These are phyloP conservation scores for Lentinula boryana DNA, from an alignment of 768 basidiomycete genomes.

Conservation along the genomic window DNA sequence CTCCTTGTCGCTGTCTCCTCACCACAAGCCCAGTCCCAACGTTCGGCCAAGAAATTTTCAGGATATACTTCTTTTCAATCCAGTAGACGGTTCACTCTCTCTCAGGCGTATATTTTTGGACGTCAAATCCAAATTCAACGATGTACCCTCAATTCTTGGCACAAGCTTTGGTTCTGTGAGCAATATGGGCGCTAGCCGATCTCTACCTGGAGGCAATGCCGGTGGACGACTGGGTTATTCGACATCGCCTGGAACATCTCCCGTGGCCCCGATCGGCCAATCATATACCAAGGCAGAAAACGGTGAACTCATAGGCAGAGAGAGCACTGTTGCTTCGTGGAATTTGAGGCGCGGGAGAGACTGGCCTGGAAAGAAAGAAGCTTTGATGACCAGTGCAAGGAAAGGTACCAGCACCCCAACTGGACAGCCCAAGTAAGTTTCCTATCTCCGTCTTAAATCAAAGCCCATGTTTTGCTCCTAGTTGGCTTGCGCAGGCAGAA, in stretches of 20 bases:
- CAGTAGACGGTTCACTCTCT: constrained; percentile 46
- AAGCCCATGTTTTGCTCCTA: constrained; percentile 17
- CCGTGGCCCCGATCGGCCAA: neutral
- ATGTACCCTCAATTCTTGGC: constrained; percentile 3
- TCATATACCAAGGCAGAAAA: constrained; percentile 11
- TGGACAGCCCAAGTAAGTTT: constrained; percentile 27
- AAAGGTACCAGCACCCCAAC: constrained; percentile 5
- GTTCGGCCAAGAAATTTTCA: constrained; percentile 44
- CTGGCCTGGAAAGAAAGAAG: constrained; percentile 47
- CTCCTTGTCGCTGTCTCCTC: constrained; percentile 16
- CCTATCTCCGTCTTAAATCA: neutral
- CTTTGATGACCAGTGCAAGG: constrained; percentile 12
- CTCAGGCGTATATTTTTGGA: constrained; percentile 51
- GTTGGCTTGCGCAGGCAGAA: constrained; percentile 76
- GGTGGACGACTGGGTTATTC: constrained; percentile 32
- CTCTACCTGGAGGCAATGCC: constrained; percentile 30
- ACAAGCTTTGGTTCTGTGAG: constrained; percentile 1
- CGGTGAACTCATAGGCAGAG: constrained; percentile 31
- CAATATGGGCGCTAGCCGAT: constrained; percentile 40
- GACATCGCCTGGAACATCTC: constrained; percentile 9
- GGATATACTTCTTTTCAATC: constrained; percentile 67
- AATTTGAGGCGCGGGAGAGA: constrained; percentile 43
- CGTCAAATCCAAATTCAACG: constrained; percentile 6
- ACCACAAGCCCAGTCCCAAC: constrained; percentile 20
- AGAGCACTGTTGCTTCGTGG: constrained; percentile 58